These are phyloP conservation scores for Colletotrichum sp. DNA, from an alignment of 2,329 filamentous ascomycete genomes.

Conservation along the genomic window DNA sequence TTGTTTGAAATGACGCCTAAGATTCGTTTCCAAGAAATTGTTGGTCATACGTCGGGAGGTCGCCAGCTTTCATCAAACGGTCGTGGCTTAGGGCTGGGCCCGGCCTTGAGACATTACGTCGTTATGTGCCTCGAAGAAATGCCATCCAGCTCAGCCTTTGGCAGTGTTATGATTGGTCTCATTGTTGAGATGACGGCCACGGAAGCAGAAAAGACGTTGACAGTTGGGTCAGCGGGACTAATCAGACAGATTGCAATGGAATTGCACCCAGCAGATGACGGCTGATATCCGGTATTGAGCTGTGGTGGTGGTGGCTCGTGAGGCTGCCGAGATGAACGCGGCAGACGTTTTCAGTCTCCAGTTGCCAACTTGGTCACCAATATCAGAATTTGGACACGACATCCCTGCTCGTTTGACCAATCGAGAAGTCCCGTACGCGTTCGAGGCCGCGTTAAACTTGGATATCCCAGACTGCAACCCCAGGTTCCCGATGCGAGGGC, in stretches of 20 bases:
- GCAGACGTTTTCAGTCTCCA: background rate
- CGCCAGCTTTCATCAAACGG: background rate
- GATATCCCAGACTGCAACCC: conserved; percentile 9
- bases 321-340: conserved; percentile 14
- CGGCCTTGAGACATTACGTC: conserved; percentile 6
- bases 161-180: background rate
- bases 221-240: background rate
- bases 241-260: background rate
- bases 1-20: background rate
- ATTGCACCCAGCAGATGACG: background rate
- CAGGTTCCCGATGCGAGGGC: conserved; percentile 3
- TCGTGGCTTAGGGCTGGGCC: conserved; percentile 12
- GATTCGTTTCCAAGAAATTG: background rate
- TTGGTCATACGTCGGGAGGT: background rate
- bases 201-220: background rate
- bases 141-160: background rate
- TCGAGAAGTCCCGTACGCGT: background rate
- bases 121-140: background rate
- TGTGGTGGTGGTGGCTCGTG: background rate
- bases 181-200: background rate
- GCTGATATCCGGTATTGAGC: background rate
- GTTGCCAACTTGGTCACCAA: background rate
- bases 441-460: conserved; percentile 1
- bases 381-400: background rate
- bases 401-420: conserved; percentile 2